phyloP scores from a whole-genome alignment of 768 basidiomycete genomes.

The Pleurotus citrinopileatus region DNA sequence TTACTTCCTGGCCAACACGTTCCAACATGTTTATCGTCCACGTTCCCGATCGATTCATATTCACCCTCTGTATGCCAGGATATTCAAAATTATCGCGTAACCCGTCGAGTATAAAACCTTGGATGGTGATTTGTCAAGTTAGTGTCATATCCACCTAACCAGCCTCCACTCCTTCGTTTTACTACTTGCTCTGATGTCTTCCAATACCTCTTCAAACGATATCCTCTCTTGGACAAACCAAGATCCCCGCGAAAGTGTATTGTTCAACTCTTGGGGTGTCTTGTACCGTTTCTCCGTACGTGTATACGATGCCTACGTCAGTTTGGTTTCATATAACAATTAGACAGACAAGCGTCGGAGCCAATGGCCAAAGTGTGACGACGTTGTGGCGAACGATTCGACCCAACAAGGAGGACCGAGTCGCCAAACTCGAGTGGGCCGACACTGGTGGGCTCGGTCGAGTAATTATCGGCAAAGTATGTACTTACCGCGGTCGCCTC shows the following conservation, averaged over 20 bases:
- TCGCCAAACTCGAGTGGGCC: constrained; percentile 87
- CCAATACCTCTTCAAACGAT: constrained; percentile 49
- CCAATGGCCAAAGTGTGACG: constrained; percentile 68
- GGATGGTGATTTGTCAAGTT: constrained; percentile 8
- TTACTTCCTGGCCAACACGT: constrained; percentile 73
- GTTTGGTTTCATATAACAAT: constrained; percentile 19
- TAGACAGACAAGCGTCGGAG: constrained; percentile 60
- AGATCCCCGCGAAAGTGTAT: constrained; percentile 78
- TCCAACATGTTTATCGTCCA: constrained; percentile 72
- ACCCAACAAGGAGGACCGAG: constrained; percentile 82
- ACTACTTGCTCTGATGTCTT: constrained; percentile 37
- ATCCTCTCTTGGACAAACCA: constrained; percentile 86
- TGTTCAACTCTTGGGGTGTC: constrained; percentile 81
- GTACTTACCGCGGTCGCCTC: constrained; percentile 16
- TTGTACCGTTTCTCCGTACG: constrained; percentile 61
- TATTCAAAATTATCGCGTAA: constrained; percentile 17
- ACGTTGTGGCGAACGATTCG: constrained; percentile 81
- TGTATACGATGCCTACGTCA: constrained; percentile 16
- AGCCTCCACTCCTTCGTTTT: constrained; percentile 22
- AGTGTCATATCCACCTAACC: constrained; percentile 11
- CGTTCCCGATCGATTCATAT: constrained; percentile 71
- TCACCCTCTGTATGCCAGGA: constrained; percentile 50
- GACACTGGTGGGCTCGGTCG: constrained; percentile 81
- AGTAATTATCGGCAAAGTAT: constrained; percentile 81
- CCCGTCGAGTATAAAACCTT: neutral